These are phyloP conservation scores for Trypanosoma grayi DNA, from an alignment of 208 protist species.

Conservation along the genomic window DNA sequence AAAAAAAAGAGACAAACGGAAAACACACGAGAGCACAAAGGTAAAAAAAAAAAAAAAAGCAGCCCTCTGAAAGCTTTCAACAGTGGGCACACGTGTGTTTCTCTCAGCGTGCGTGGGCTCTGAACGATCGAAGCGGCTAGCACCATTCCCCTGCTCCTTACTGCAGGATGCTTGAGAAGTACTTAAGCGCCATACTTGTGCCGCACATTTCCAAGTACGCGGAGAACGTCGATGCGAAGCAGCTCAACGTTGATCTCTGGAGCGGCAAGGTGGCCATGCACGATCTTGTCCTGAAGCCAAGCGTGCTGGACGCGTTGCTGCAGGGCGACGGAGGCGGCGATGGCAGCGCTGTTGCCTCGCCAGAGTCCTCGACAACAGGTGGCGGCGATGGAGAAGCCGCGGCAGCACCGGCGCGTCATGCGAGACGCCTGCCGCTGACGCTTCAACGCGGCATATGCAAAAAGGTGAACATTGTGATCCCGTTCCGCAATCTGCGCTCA, in stretches of 20 bases:
- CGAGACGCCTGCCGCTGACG: constrained; percentile 26
- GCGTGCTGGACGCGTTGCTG: constrained; percentile 62
- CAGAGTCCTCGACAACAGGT: constrained; percentile 5
- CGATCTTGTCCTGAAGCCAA: constrained; percentile 68
- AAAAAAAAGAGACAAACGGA: background rate
- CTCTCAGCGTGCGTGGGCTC: background rate
- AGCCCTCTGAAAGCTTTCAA: background rate
- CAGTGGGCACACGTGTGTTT: background rate
- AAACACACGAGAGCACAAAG: background rate
- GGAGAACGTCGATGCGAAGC: constrained; percentile 80
- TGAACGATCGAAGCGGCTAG: too few relatives aligned
- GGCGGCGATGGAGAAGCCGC: constrained; percentile 4
- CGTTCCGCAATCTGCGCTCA: constrained; percentile 72
- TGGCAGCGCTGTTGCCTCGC: constrained; percentile 1
- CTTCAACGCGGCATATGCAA: constrained; percentile 81
- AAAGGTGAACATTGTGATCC: constrained; percentile 70
- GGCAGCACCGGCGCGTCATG: constrained; percentile 15
- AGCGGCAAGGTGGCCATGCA: constrained; percentile 76
- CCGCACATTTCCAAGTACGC: constrained; percentile 81
- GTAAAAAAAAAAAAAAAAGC: constrained; percentile 2
- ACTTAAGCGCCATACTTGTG: constrained; percentile 75
- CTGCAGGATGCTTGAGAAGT: constrained; percentile 80
- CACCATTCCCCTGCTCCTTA: too few relatives aligned
- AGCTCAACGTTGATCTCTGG: constrained; percentile 81
- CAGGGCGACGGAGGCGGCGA: constrained; percentile 12